Base-by-base conservation (phyloP, 139 green algal species). In the Diplosphaera chodatii region DNA sequence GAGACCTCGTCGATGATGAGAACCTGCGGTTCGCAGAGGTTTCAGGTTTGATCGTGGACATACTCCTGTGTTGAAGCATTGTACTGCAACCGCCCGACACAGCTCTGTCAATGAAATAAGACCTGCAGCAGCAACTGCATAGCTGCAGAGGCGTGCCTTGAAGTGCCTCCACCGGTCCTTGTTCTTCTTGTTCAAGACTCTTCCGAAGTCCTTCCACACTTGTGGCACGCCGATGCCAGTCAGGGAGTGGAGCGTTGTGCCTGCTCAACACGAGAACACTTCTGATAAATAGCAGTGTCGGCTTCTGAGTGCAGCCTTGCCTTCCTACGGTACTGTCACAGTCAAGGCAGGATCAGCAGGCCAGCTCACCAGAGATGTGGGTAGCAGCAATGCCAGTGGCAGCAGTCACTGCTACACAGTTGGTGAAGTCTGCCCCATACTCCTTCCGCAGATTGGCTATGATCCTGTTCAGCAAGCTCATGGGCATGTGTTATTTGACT, bases 331-430 rank as follows among this genome's bases (percentile, higher is more conserved):
- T n/a, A n/a, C n/a, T n/a, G n/a, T n/a, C n/a, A n/a, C n/a, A n/a
- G n/a, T n/a, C 37, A 48, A 48, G 37, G 37, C 6, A 48, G 10
- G 8, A 48, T 10, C 10, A 10, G 37, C 37, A 10, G 37, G 37
- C 37, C 6, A 20, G 37, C 37, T 4, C 20, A 87, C 82, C 85
- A 3, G 70, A 32, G 67, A 92, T 86, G 80, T 90, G 85, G 4
- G 85, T 90, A 48, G 87, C 87, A n/a, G 87, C 87, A 55, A 89
- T 90, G 41, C 87, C 87, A 0, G 87, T 90, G 32, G 82, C 70
- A 0, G 87, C 85, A 33, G 71, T 80, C 18, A 88, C 66, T 3
- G 82, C 87, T 55, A 92, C 84, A 8, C 40, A 63, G 25, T 63
- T 41, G 4, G 10, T 32, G 64, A 84, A 87, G 1, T 87, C 75